Evolutionary conservation across 805 yeast species (phyloP).

Genomic region (Candida silvatica): DNA sequence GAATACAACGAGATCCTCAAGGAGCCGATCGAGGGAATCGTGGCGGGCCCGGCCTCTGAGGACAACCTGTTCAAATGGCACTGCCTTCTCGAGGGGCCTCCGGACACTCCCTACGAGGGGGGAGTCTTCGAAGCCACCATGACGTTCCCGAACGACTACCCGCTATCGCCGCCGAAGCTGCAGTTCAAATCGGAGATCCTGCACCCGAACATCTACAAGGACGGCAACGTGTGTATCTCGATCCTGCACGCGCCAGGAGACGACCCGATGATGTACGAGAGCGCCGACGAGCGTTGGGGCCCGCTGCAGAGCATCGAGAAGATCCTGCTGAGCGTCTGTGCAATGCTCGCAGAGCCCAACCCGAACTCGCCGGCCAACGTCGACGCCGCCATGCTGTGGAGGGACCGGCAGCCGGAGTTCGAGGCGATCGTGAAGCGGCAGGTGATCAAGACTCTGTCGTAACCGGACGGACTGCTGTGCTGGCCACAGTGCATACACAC

Average conservation of each 20-base stretch:
- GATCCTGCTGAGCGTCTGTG: slow-evolving; percentile 83
- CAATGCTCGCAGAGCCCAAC: slow-evolving; percentile 96
- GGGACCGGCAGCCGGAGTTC: slow-evolving; percentile 70
- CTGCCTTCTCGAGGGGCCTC: slow-evolving; percentile 46
- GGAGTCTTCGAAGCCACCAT: slow-evolving; percentile 48
- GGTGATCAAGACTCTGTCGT: slow-evolving; percentile 52
- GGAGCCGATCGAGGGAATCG: slow-evolving; percentile 91
- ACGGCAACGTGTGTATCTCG: slow-evolving; percentile 94
- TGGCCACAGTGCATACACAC: too few species aligned
- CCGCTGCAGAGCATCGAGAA: slow-evolving; percentile 98
- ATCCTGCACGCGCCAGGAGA: slow-evolving; percentile 95
- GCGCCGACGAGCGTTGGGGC: slow-evolving; percentile 96
- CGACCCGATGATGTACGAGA: slow-evolving; percentile 92
- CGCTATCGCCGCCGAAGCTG: slow-evolving; percentile 52
- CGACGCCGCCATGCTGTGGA: slow-evolving; percentile 78
- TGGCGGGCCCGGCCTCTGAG: slow-evolving; percentile 82
- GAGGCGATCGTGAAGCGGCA: slow-evolving; percentile 55
- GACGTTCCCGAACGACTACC: slow-evolving; percentile 41
- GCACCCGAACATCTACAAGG: slow-evolving; percentile 91
- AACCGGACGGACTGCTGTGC: too few species aligned
- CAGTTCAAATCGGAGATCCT: slow-evolving; percentile 68
- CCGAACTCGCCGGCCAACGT: slow-evolving; percentile 92
- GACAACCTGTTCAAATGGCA: slow-evolving; percentile 44
- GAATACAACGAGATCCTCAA: slow-evolving; percentile 80
- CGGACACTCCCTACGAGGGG: slow-evolving; percentile 43